Evolutionary conservation across 345 rosid genomes (phyloP), one percentile per base, ranked within the genome.

Genomic region (rapeseed (Brassica napus)): DNA sequence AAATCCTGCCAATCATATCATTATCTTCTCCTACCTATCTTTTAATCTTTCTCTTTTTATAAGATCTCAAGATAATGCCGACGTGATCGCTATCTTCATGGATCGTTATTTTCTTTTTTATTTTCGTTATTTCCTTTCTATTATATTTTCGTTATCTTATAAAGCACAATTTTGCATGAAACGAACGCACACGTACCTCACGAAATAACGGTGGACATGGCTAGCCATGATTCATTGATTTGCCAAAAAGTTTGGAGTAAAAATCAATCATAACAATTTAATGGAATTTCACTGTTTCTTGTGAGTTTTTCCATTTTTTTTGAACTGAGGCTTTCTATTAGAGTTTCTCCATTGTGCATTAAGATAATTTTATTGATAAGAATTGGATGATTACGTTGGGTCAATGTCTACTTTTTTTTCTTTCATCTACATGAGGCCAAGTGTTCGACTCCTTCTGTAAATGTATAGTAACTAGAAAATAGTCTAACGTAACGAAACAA

Each of bases 221-320:
- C 69, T 44, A 72, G 66, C 75, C 82, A 79, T 69, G 82, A 74
- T 23, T 23, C 24, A 23, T 23, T 23, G 24, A 23, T 74, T 34
- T 79, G 75, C 79, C 82, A 69, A 74, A 79, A 79, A 68, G 54
- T 16, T 79, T 69, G 71, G 71, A 79, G 75, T 68, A 35, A 49
- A 68, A 15, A 71, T 0, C 47, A 65, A 65, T 64, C 47, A 42
- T 37, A 39, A 21, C 52, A 59, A 68, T 7, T 35, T 66, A 72
- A 58, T 66, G 80, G 70, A 69, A 55, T 58, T 65, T 78, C 61
- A 8, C 57, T 73, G 72, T 65, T 78, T 8, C 72, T 31, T 58
- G 35, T 55, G 31, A 34, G 37, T 34, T 1, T 34, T 34, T 34
- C 65, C 73, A 44, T 6, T 14, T 28, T 28, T 28, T 28, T 28